Percentiles rank a stretch among this genome's conserved stretches.
Conservation (phyloP, 352 stramenopile genomes). For the Globisporangium nunn region DNA sequence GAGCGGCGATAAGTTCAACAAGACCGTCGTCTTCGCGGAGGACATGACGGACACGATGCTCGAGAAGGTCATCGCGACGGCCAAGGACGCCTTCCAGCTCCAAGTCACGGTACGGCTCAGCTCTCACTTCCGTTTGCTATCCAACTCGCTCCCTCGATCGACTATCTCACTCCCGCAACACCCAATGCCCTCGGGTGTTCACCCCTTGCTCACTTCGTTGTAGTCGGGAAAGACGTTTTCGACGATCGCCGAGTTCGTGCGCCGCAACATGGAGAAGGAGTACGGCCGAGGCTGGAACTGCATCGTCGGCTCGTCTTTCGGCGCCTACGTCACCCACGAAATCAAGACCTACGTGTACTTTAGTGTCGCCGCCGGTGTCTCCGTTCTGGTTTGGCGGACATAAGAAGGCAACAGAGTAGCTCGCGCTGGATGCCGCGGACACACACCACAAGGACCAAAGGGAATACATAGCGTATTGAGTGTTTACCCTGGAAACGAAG, state of each 20-base stretch:
- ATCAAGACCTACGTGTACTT: constrained; percentile 97
- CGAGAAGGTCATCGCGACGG: constrained; percentile 85
- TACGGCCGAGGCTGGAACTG: constrained; percentile 92
- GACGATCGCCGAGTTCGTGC: constrained; percentile 88
- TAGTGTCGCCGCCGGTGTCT: constrained; percentile 87
- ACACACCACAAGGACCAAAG: background rate
- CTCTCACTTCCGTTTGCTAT: background rate
- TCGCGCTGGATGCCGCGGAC: background rate
- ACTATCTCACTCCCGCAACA: background rate
- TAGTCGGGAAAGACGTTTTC: constrained; percentile 90
- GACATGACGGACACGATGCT: constrained; percentile 94
- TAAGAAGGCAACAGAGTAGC: constrained; percentile 13
- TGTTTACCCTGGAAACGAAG: background rate
- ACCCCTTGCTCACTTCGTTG: constrained; percentile 4
- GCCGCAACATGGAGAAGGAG: constrained; percentile 90
- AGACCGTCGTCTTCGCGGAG: constrained; percentile 91
- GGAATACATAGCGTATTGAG: background rate
- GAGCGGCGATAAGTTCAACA: constrained; percentile 83
- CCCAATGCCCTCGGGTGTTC: background rate
- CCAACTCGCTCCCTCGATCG: too few relatives aligned
- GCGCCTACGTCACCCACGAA: constrained; percentile 92
- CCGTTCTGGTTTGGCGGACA: constrained; percentile 89
- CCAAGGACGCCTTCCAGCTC: constrained; percentile 88
- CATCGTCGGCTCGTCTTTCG: constrained; percentile 88
- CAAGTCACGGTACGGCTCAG: constrained; percentile 57